Percentiles rank a stretch among this genome's conserved stretches.
These are phyloP conservation scores for Lactarius tabidus DNA, from an alignment of 768 basidiomycete genomes.

Conservation along the genomic window DNA sequence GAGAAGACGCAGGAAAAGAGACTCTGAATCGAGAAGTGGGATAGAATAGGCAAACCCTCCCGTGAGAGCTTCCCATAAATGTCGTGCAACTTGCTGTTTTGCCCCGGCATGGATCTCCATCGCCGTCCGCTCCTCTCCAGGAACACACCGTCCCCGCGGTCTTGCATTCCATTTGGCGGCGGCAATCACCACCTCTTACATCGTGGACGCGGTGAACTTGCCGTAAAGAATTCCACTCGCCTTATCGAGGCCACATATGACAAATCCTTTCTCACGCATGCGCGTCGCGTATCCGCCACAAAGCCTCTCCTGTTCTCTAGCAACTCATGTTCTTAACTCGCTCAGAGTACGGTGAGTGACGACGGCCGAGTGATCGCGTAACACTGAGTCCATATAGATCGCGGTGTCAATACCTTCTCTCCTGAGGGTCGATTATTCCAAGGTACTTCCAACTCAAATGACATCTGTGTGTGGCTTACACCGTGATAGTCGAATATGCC, in stretches of 20 bases:
- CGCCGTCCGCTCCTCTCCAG: neutral
- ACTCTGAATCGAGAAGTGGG: neutral
- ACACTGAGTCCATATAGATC: conserved; percentile 54
- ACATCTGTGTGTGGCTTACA: conserved; percentile 6
- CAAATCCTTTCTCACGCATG: conserved; percentile 14
- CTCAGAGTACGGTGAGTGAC: conserved; percentile 90
- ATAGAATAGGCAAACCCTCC: neutral
- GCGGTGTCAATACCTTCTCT: conserved; percentile 98
- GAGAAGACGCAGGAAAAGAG: neutral
- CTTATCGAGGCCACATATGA: conserved; percentile 16
- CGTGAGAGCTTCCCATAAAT: neutral
- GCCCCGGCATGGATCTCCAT: neutral
- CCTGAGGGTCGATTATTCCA: conserved; percentile 98
- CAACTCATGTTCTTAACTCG: conserved; percentile 82
- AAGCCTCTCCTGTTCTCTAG: conserved; percentile 5
- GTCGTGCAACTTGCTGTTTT: neutral
- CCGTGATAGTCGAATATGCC: conserved; percentile 86
- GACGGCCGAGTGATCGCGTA: no score
- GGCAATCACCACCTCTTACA: neutral
- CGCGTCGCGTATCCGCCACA: conserved; percentile 9
- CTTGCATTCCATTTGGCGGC: neutral
- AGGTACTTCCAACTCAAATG: conserved; percentile 59
- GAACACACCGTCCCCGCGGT: neutral
- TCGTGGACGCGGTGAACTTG: neutral
- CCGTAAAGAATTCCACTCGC: no score